Percentiles rank a stretch among this genome's conserved stretches.
Conservation (phyloP, 2,329 filamentous ascomycete genomes). For the Chrysosporium queenslandicum region DNA sequence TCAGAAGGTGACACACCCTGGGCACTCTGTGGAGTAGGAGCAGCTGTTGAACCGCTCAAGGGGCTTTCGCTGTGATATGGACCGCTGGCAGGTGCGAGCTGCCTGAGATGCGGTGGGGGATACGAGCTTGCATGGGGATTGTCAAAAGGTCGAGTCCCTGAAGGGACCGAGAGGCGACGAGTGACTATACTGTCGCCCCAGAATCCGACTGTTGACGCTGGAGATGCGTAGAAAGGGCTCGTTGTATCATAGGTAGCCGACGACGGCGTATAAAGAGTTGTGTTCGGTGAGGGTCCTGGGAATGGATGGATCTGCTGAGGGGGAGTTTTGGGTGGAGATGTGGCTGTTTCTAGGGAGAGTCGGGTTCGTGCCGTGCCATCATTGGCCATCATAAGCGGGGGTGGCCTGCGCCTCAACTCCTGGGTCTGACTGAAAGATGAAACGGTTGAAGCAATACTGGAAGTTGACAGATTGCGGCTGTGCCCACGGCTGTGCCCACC, state of each 20-base stretch:
- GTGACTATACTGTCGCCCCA: constrained; percentile 60
- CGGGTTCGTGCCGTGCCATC: constrained; percentile 54
- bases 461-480: constrained; percentile 73
- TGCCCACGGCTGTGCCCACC: constrained; percentile 65
- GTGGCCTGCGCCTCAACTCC: constrained; percentile 61
- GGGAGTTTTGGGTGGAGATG: constrained; percentile 53
- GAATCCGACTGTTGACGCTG: constrained; percentile 60
- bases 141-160: constrained; percentile 63
- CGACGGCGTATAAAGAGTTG: constrained; percentile 74
- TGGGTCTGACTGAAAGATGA: constrained; percentile 58
- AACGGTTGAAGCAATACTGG: constrained; percentile 68
- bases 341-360: constrained; percentile 54
- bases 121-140: constrained; percentile 49
- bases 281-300: constrained; percentile 57
- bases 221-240: constrained; percentile 74
- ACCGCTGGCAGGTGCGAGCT: constrained; percentile 46
- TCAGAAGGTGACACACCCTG: constrained; percentile 43
- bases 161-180: constrained; percentile 73
- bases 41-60: constrained; percentile 49
- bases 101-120: constrained; percentile 49
- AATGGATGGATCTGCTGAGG: constrained; percentile 51
- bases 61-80: constrained; percentile 51
- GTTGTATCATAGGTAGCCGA: constrained; percentile 57
- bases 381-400: constrained; percentile 70
- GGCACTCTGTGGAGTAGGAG: constrained; percentile 43